Conservation (phyloP, 441 rosid species). For the Bruguiera hainesii region DNA sequence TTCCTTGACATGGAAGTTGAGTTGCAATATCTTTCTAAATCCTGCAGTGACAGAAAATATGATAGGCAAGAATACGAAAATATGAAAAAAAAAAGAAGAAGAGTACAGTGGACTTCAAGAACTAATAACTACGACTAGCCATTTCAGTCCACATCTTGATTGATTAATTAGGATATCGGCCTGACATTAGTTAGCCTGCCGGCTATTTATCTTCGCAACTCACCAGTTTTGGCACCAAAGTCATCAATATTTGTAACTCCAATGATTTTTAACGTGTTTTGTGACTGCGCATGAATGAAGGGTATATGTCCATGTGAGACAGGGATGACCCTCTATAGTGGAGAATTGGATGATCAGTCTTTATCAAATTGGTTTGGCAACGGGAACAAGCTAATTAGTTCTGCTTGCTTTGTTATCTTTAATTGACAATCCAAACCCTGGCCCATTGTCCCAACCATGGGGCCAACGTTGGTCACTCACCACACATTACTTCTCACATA, state of each 20-base stretch:
- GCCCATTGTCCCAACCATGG: background rate
- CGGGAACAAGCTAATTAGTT: constrained; percentile 26
- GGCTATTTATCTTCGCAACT: background rate
- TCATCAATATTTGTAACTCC: background rate
- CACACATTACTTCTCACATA: background rate
- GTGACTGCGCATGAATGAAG: constrained; percentile 13
- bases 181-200: too few relatives aligned
- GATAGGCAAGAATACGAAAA: too few relatives aligned
- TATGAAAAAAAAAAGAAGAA: too few relatives aligned
- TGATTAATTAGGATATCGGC: too few relatives aligned
- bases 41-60: too few relatives aligned
- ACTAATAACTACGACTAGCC: too few relatives aligned
- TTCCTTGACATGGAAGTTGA: too few relatives aligned
- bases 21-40: too few relatives aligned
- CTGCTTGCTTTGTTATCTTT: constrained; percentile 12
- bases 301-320: constrained; percentile 17
- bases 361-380: constrained; percentile 25
- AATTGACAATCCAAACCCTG: background rate
- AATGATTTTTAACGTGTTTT: too few relatives aligned
- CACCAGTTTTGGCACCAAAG: constrained; percentile 4
- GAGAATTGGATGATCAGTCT: constrained; percentile 26
- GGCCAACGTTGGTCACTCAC: background rate
- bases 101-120: too few relatives aligned
- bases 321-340: constrained; percentile 18
- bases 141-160: too few relatives aligned